A percentile compares a stretch with the other conserved stretches of the same genome.
Conservation (phyloP, 2,329 filamentous ascomycete species). For the Orbilia ellipsospora region DNA sequence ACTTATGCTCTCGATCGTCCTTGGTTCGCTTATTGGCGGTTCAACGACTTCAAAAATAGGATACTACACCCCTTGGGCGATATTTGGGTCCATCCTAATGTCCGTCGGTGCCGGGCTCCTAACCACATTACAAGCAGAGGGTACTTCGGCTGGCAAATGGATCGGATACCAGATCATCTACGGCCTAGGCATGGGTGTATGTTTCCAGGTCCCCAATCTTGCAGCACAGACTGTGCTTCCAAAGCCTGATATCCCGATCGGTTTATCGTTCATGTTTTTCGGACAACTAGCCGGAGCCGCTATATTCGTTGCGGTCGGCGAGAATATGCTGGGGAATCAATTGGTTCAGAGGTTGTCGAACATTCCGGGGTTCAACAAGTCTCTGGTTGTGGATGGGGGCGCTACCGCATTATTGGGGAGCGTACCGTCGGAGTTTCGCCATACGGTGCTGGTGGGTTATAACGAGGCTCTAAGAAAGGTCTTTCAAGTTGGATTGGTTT, state of each 20-base stretch:
- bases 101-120: slow-evolving; percentile 69
- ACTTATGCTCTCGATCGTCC: slow-evolving; percentile 67
- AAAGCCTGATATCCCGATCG: slow-evolving; percentile 68
- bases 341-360: slow-evolving; percentile 60
- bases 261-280: slow-evolving; percentile 70
- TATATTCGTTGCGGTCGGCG: slow-evolving; percentile 70
- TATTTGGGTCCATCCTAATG: slow-evolving; percentile 65
- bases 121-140: slow-evolving; percentile 64
- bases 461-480: slow-evolving; percentile 70
- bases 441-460: slow-evolving; percentile 72
- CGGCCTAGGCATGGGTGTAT: slow-evolving; percentile 69
- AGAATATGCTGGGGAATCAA: slow-evolving; percentile 67
- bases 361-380: slow-evolving; percentile 59
- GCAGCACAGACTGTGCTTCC: slow-evolving; percentile 69
- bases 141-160: slow-evolving; percentile 65
- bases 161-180: slow-evolving; percentile 61
- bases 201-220: slow-evolving; percentile 71
- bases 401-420: slow-evolving; percentile 70
- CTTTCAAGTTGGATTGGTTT: slow-evolving; percentile 71
- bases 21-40: slow-evolving; percentile 67
- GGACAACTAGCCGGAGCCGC: slow-evolving; percentile 71
- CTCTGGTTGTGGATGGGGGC: slow-evolving; percentile 65
- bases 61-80: slow-evolving; percentile 71
- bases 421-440: slow-evolving; percentile 67
- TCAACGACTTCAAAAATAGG: slow-evolving; percentile 67